A percentile compares a stretch with the other conserved stretches of the same genome.
phyloP scores from a whole-genome alignment of 805 yeast genomes.

The Kodamaea lidongshanica region DNA sequence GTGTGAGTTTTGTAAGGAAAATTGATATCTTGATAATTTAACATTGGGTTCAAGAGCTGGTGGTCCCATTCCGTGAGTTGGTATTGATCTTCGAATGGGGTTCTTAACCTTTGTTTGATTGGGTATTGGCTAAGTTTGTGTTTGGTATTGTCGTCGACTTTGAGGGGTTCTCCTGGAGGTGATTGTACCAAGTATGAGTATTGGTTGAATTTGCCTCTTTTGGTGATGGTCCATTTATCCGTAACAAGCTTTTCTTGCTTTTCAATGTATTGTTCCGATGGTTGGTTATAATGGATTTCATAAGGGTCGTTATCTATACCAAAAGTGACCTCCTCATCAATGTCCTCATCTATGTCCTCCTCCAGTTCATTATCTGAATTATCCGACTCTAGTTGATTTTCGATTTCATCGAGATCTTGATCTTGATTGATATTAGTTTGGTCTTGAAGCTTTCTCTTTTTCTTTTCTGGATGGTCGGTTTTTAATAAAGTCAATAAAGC shows the following conservation, averaged over 20 bases:
- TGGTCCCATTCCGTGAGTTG: slow-evolving; percentile 36
- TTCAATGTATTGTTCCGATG: slow-evolving; percentile 33
- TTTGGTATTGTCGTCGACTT: slow-evolving; percentile 6
- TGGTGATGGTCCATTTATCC: slow-evolving; percentile 23
- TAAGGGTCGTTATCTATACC: slow-evolving; percentile 58
- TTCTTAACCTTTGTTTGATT: slow-evolving; percentile 24
- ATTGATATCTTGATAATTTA: slow-evolving; percentile 66
- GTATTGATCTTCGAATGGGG: slow-evolving; percentile 15
- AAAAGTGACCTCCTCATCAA: slow-evolving; percentile 32
- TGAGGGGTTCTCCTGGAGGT: slow-evolving; percentile 24
- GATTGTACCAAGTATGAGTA: slow-evolving; percentile 29
- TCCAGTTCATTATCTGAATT: slow-evolving; percentile 21
- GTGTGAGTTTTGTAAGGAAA: slow-evolving; percentile 49
- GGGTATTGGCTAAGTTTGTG: slow-evolving; percentile 8
- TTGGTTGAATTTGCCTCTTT: slow-evolving; percentile 15
- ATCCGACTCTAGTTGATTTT: slow-evolving; percentile 14
- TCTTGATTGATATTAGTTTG: slow-evolving; percentile 12
- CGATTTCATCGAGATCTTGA: slow-evolving; percentile 8
- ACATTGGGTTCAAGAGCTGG: slow-evolving; percentile 55
- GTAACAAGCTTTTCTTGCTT: slow-evolving; percentile 17
- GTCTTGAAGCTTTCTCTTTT: slow-evolving; percentile 11
- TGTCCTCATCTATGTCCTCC: slow-evolving; percentile 16
- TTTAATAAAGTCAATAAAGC: slow-evolving; percentile 60
- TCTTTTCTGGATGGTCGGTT: slow-evolving; percentile 31
- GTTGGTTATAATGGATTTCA: slow-evolving; percentile 63